Evolutionary conservation across 1,139 yeast genomes (phyloP).

Genomic region (Taphrina confusa): DNA sequence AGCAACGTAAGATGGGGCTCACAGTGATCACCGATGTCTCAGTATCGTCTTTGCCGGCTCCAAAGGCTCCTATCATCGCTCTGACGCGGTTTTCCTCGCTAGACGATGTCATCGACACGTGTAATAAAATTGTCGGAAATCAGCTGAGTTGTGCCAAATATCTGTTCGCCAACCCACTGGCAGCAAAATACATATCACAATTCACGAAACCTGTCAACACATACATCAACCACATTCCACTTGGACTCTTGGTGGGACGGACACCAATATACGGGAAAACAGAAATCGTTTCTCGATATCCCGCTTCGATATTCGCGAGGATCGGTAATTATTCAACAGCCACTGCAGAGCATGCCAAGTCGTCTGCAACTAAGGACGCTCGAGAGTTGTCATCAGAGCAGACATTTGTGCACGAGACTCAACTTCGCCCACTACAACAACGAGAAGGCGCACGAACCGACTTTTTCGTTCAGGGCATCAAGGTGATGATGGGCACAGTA

Average conservation of each 20-base stretch:
- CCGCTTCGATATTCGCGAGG: neutral
- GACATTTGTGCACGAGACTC: neutral
- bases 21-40: neutral
- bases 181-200: neutral
- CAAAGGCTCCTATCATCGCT: neutral
- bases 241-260: neutral
- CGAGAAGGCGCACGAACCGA: neutral
- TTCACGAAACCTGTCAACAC: neutral
- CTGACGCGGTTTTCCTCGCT: neutral
- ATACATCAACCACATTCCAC: neutral
- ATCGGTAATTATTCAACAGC: neutral
- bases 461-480: conserved; percentile 2
- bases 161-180: neutral
- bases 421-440: neutral
- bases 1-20: neutral
- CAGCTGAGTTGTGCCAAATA: neutral
- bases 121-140: neutral
- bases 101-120: neutral
- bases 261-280: neutral
- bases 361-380: neutral
- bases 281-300: neutral
- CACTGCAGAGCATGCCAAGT: neutral
- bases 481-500: neutral
- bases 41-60: neutral
- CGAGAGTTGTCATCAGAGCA: neutral